Percentiles rank a stretch among this genome's conserved stretches.
Evolutionary conservation across 78 protist species (phyloP).

Genomic region (Thecamonas trahens): DNA sequence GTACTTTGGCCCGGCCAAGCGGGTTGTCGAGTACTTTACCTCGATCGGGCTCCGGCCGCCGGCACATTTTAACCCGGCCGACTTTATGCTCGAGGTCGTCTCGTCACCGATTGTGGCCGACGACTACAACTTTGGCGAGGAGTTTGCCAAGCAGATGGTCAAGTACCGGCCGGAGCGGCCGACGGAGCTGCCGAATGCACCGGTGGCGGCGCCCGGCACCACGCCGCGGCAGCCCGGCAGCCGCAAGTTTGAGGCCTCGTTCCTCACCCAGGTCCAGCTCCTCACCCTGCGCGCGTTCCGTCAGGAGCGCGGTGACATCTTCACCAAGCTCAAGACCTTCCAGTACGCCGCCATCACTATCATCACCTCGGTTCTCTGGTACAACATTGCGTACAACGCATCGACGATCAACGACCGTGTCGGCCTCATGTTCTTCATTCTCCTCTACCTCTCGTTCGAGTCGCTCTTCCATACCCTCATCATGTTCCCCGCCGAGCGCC

Average conservation of each 20-base stretch:
- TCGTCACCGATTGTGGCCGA: no score
- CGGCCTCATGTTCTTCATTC: background rate
- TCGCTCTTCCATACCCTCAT: no score
- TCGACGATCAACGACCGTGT: background rate
- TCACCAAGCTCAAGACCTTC: background rate
- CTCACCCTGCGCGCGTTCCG: background rate
- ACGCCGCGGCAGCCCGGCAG: background rate
- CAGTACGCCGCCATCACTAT: no score
- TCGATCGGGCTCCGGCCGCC: constrained; percentile 11
- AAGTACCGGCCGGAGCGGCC: no score
- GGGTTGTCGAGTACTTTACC: background rate
- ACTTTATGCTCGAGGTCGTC: constrained; percentile 7
- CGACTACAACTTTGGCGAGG: no score
- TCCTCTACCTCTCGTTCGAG: background rate
- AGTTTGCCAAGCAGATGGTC: no score
- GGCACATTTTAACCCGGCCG: constrained; percentile 14
- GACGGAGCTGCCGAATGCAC: no score
- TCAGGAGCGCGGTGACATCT: background rate
- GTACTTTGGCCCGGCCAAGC: background rate
- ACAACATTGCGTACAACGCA: background rate
- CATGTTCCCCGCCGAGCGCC: no score
- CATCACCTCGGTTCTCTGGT: no score
- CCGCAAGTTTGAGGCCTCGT: background rate
- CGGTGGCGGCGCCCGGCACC: background rate
- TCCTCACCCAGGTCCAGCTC: background rate